Conservation (phyloP, 352 stramenopile species). For the Pythium scleroteichum region DNA sequence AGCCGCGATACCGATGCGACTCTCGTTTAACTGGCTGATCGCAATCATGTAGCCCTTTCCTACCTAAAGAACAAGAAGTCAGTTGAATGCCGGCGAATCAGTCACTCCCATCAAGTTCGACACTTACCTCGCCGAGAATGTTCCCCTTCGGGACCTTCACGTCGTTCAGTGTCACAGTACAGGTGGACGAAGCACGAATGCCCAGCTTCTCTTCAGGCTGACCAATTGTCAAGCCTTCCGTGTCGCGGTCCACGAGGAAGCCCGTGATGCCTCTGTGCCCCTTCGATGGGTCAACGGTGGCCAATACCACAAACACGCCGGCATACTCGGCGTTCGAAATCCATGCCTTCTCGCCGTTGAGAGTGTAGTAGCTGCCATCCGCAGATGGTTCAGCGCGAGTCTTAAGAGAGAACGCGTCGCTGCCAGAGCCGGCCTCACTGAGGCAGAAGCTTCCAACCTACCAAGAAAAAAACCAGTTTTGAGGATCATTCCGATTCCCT, state of each 20-base stretch:
- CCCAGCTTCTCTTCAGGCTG: constrained; percentile 97
- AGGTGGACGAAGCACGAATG: constrained; percentile 95
- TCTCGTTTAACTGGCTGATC: constrained; percentile 97
- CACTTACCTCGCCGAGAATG: constrained; percentile 90
- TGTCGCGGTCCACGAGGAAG: constrained; percentile 96
- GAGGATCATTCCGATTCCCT: background rate
- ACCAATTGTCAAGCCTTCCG: constrained; percentile 92
- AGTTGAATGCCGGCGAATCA: too few species aligned
- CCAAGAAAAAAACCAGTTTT: background rate
- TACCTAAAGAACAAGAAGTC: constrained; percentile 33
- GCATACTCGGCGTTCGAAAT: constrained; percentile 97
- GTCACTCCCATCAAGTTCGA: background rate
- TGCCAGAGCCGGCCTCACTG: constrained; percentile 92
- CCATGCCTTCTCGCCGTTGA: constrained; percentile 98
- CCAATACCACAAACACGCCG: constrained; percentile 96
- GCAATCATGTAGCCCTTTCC: constrained; percentile 97
- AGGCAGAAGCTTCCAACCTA: constrained; percentile 96
- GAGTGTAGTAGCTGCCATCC: constrained; percentile 94
- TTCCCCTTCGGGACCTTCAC: constrained; percentile 92
- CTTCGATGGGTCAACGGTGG: constrained; percentile 90
- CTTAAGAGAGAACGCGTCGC: constrained; percentile 95
- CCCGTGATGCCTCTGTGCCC: constrained; percentile 98
- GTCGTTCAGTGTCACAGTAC: constrained; percentile 92
- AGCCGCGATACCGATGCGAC: constrained; percentile 96
- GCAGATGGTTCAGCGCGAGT: constrained; percentile 86